Evolutionary conservation across 805 yeast species (phyloP).

Genomic region (Candida saitoana): DNA sequence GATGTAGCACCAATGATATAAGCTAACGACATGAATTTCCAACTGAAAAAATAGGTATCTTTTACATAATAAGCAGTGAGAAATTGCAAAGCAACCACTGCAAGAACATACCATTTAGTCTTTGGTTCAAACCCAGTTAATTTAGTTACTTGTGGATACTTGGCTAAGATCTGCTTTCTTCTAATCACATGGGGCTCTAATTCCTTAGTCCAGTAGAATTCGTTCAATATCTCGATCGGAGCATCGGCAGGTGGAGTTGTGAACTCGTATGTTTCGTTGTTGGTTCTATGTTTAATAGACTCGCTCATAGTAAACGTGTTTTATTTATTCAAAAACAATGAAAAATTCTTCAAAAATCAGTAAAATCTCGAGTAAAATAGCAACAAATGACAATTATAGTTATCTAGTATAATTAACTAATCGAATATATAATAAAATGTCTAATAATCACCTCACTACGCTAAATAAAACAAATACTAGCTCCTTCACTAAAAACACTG

Average conservation of each 20-base stretch:
- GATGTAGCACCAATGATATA: constrained; percentile 83
- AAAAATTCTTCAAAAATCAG: background rate
- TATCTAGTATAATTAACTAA: background rate
- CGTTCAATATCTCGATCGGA: constrained; percentile 43
- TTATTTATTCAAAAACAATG: background rate
- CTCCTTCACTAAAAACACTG: background rate
- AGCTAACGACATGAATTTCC: constrained; percentile 58
- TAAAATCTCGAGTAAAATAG: background rate
- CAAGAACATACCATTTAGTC: constrained; percentile 70
- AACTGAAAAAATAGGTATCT: constrained; percentile 47
- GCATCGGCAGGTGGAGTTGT: constrained; percentile 40
- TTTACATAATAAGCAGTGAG: constrained; percentile 58
- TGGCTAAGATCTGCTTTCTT: constrained; percentile 66
- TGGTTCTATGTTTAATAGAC: constrained; percentile 23
- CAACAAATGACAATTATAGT: background rate
- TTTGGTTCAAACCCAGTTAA: constrained; percentile 82
- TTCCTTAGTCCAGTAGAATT: constrained; percentile 80
- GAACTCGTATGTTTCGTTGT: constrained; percentile 27
- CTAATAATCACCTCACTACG: background rate
- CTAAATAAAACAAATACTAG: background rate
- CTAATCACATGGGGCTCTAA: constrained; percentile 78
- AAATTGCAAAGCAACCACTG: constrained; percentile 68
- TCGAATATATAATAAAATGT: background rate
- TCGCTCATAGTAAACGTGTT: constrained; percentile 11
- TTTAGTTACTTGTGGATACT: constrained; percentile 75